Conservation (phyloP, 352 stramenopile genomes). For the Peronospora tabacina region DNA sequence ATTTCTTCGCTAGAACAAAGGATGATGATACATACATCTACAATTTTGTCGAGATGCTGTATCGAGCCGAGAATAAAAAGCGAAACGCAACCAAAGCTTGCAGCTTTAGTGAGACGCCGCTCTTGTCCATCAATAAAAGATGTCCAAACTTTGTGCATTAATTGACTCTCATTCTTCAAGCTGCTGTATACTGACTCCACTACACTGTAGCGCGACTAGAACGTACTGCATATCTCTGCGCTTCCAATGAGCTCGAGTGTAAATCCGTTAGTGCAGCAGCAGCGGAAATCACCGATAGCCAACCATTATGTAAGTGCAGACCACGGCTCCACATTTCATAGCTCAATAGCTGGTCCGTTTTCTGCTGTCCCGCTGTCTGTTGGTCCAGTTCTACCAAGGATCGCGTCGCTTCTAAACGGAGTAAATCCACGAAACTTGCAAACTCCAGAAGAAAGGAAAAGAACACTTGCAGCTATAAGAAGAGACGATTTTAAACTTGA, state of each 20-base stretch:
- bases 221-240: not conserved
- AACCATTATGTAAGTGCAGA: not conserved
- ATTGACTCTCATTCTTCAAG: conserved; percentile 11
- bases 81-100: conserved; percentile 6
- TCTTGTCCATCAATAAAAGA: not conserved
- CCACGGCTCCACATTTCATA: conserved; percentile 9
- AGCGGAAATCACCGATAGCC: not conserved
- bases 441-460: not conserved
- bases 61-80: conserved; percentile 3
- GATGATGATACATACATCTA: no score
- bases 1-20: no score
- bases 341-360: not conserved
- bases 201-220: conserved; percentile 6
- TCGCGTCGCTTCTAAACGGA: conserved; percentile 14
- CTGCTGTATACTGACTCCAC: not conserved
- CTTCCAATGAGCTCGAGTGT: not conserved
- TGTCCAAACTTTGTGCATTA: not conserved
- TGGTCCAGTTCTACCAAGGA: conserved; percentile 8
- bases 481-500: not conserved
- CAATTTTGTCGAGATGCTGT: not conserved
- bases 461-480: not conserved
- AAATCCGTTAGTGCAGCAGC: not conserved
- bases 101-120: not conserved
- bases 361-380: not conserved
- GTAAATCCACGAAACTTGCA: not conserved